Percentiles rank a stretch among this genome's conserved stretches.
Evolutionary conservation across 2,329 filamentous ascomycete genomes (phyloP).

Genomic region (Alternaria tenuissima): DNA sequence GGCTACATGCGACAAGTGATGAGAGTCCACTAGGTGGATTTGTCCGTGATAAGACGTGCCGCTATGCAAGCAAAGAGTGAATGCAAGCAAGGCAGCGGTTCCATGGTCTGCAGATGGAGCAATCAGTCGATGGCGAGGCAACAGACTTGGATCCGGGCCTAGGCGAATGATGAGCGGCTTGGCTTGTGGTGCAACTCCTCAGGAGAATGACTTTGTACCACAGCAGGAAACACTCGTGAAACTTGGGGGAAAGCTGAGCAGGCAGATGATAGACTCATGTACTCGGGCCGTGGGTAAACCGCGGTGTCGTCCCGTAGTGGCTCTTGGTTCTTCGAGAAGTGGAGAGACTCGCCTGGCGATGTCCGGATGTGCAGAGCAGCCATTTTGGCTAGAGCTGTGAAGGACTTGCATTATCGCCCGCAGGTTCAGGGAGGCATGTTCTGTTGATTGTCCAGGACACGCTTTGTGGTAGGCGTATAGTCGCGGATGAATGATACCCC

Average conservation of each 20-base stretch:
- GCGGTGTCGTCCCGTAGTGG: slow-evolving; percentile 4
- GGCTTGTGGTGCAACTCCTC: slow-evolving; percentile 10
- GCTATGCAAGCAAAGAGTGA: slow-evolving; percentile 1
- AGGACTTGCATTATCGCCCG: background rate
- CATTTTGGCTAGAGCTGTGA: background rate
- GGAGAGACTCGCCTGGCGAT: background rate
- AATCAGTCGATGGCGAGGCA: slow-evolving; percentile 6
- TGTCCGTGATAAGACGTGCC: slow-evolving; percentile 5
- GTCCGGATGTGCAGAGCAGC: background rate
- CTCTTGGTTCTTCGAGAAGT: background rate
- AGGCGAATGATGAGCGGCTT: background rate
- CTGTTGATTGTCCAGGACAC: slow-evolving; percentile 1
- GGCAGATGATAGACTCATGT: background rate
- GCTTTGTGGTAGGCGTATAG: background rate
- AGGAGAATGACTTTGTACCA: slow-evolving; percentile 10
- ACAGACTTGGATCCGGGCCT: slow-evolving; percentile 1
- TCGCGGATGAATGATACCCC: background rate
- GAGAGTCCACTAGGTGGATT: slow-evolving; percentile 1
- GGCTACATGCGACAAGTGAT: slow-evolving; percentile 9
- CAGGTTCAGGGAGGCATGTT: background rate
- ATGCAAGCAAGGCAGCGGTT: slow-evolving; percentile 1
- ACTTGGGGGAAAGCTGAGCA: slow-evolving; percentile 1
- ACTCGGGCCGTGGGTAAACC: slow-evolving; percentile 8
- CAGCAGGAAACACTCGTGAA: slow-evolving; percentile 17
- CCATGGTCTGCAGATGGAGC: slow-evolving; percentile 1